These are phyloP conservation scores for Fallopia convolvulus DNA, from an alignment of 148 eudicot species.

Conservation along the genomic window DNA sequence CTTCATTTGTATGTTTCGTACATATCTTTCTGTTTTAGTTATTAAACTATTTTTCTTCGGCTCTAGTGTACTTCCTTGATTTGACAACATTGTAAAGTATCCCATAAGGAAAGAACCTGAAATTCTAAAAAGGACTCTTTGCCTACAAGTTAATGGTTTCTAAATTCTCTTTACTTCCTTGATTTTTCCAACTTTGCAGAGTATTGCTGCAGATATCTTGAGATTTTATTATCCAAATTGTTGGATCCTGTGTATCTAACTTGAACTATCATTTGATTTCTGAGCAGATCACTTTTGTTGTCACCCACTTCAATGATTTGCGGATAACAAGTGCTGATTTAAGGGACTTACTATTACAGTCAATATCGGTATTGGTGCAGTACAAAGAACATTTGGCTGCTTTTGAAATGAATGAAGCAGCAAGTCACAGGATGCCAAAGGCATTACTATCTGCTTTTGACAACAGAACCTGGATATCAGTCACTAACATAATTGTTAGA, in stretches of 20 bases:
- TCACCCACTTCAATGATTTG: constrained; percentile 81
- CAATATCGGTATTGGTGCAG: constrained; percentile 80
- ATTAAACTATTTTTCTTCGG: neutral
- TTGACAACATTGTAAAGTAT: neutral
- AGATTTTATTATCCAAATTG: neutral
- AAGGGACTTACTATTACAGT: constrained; percentile 86
- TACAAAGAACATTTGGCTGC: constrained; percentile 73
- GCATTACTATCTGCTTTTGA: constrained; percentile 87
- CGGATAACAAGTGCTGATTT: constrained; percentile 87
- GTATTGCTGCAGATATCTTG: neutral
- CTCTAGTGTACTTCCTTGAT: neutral
- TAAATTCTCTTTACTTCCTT: neutral
- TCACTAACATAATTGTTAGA: constrained; percentile 76
- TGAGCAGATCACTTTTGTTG: constrained; percentile 77
- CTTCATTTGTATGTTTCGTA: constrained; percentile 68
- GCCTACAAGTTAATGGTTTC: neutral
- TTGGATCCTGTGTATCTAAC: constrained; percentile 3
- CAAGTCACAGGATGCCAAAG: constrained; percentile 56
- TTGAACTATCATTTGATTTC: constrained; percentile 11
- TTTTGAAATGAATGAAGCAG: constrained; percentile 86
- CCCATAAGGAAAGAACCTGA: neutral
- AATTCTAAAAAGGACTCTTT: neutral
- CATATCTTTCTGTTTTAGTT: neutral
- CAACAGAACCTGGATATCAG: constrained; percentile 88
- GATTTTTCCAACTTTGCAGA: neutral